These are phyloP conservation scores for Apiosordaria backusii DNA, from an alignment of 495 filamentous ascomycete species.

Conservation along the genomic window DNA sequence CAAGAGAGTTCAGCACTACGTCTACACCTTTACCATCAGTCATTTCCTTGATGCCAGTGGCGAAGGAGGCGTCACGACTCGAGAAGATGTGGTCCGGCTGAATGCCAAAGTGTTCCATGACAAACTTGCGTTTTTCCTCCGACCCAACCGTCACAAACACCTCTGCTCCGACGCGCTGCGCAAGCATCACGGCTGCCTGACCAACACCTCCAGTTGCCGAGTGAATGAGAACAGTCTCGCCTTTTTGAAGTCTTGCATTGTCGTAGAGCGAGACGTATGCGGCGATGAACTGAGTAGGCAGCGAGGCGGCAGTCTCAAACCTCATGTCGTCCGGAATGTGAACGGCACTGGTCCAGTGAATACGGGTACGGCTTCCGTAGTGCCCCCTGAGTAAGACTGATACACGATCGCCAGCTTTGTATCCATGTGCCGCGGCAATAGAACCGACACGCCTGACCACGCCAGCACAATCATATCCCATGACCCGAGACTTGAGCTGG, in stretches of 20 bases:
- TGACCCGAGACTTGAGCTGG: conserved; percentile 33
- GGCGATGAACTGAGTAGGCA: conserved; percentile 52
- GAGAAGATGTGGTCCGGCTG: conserved; percentile 51
- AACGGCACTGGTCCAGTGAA: conserved; percentile 24
- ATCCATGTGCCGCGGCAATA: conserved; percentile 37
- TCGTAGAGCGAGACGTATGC: conserved; percentile 49
- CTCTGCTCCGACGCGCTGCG: conserved; percentile 47
- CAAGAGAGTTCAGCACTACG: conserved; percentile 58
- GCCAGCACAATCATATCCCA: conserved; percentile 46
- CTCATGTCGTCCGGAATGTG: conserved; percentile 46
- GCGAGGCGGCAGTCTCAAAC: conserved; percentile 47
- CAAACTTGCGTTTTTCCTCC: conserved; percentile 43
- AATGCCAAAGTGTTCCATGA: conserved; percentile 49
- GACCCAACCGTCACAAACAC: conserved; percentile 55
- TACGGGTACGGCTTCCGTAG: conserved; percentile 18
- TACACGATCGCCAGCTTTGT: conserved; percentile 49
- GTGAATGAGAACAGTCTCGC: conserved; percentile 59
- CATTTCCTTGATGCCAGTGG: conserved; percentile 37
- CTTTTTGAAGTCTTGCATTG: conserved; percentile 39
- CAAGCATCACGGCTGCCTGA: conserved; percentile 54
- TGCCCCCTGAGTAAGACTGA: conserved; percentile 35
- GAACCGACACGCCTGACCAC: conserved; percentile 52
- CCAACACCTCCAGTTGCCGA: conserved; percentile 55
- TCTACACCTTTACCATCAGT: conserved; percentile 55
- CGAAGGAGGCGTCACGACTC: conserved; percentile 41